Percentiles rank a stretch among this genome's conserved stretches.
Conservation (phyloP, 2,329 filamentous ascomycete genomes). For the Alternaria angustiovoidea region DNA sequence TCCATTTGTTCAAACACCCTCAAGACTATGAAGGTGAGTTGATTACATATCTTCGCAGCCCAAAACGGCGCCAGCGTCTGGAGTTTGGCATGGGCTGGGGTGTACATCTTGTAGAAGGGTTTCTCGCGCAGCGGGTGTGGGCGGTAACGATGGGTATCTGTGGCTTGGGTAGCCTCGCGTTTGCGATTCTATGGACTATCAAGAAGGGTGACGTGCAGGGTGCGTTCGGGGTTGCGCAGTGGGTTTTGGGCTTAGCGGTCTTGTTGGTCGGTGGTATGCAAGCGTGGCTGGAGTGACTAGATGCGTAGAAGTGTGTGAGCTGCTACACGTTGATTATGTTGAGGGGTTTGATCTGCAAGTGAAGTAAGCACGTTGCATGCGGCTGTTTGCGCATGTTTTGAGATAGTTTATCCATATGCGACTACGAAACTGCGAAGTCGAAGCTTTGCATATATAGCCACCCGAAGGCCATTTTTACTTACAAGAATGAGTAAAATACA, state of each 20-base stretch:
- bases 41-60: constrained; percentile 48
- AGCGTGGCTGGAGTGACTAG: constrained; percentile 37
- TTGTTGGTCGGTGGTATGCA: constrained; percentile 46
- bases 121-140: constrained; percentile 50
- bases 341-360: neutral
- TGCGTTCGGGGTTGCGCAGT: constrained; percentile 52
- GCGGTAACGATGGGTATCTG: constrained; percentile 36
- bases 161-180: constrained; percentile 44
- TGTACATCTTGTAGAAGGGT: constrained; percentile 51
- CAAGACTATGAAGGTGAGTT: constrained; percentile 51
- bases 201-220: constrained; percentile 48
- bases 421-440: neutral
- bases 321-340: neutral
- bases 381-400: constrained; percentile 3
- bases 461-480: neutral
- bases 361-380: neutral
- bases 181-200: constrained; percentile 47
- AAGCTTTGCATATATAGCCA: neutral
- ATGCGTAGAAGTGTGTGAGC: neutral
- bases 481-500: neutral
- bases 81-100: constrained; percentile 51
- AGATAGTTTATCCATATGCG: neutral
- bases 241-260: constrained; percentile 45
- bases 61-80: constrained; percentile 44
- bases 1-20: constrained; percentile 52